These are phyloP conservation scores for Mortierella sp. DNA, from an alignment of 371 early-diverging fungal genomes.

Conservation along the genomic window DNA sequence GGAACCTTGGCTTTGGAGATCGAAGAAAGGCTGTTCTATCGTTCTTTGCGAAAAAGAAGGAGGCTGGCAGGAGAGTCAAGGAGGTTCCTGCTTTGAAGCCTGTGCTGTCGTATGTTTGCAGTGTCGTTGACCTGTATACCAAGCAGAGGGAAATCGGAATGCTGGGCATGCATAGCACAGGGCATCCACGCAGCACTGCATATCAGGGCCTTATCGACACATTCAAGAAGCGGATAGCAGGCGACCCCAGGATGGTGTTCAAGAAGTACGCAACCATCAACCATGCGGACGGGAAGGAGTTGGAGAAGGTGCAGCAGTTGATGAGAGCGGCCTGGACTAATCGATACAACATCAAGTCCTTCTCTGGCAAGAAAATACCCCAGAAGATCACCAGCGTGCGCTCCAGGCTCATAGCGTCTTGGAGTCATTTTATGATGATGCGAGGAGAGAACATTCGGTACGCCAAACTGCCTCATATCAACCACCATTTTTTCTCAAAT, in stretches of 20 bases:
- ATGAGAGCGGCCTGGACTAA: neutral
- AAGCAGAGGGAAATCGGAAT: neutral
- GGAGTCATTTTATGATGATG: slow-evolving; percentile 8
- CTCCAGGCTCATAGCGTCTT: neutral
- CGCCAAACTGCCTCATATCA: neutral
- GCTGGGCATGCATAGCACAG: neutral
- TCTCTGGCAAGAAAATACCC: too few relatives aligned
- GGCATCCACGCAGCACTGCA: neutral
- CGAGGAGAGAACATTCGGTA: neutral
- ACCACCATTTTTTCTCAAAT: neutral
- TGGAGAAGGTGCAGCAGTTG: neutral
- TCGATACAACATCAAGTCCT: neutral
- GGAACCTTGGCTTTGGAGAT: neutral
- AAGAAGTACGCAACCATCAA: neutral
- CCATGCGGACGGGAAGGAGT: neutral
- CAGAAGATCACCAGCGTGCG: neutral
- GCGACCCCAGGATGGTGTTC: neutral
- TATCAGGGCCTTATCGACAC: neutral
- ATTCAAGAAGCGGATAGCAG: neutral
- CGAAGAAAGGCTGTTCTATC: neutral
- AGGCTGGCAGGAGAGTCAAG: neutral
- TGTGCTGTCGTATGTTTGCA: neutral
- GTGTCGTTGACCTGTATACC: neutral
- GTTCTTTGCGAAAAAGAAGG: neutral
- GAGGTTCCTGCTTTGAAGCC: neutral